These are phyloP conservation scores for Excoecaria agallocha DNA, from an alignment of 345 rosid species.

Conservation along the genomic window DNA sequence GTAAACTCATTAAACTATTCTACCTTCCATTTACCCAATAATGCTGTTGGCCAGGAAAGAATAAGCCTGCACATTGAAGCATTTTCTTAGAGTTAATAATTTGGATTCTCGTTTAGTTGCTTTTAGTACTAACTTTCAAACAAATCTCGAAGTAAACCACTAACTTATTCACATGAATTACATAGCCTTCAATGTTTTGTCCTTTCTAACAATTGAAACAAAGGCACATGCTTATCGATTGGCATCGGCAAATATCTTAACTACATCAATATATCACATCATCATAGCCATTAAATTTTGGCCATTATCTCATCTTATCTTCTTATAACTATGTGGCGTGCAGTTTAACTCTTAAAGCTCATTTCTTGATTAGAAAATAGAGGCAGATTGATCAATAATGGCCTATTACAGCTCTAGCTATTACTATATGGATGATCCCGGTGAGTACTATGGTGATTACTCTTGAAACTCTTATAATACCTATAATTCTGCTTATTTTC, in stretches of 20 bases:
- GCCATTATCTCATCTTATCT: background rate
- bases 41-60: background rate
- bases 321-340: background rate
- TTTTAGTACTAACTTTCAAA: background rate
- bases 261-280: background rate
- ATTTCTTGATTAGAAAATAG: background rate
- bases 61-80: background rate
- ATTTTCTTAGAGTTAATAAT: background rate
- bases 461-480: background rate
- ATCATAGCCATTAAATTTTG: background rate
- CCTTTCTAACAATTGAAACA: background rate
- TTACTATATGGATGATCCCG: slow-evolving; percentile 1
- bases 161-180: background rate
- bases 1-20: background rate
- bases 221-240: slow-evolving; percentile 5
- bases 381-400: slow-evolving; percentile 15
- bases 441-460: slow-evolving; percentile 16
- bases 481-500: slow-evolving; percentile 11
- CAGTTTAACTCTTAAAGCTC: background rate
- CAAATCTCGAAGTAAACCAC: background rate
- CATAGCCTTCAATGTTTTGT: background rate
- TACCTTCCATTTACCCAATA: background rate
- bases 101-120: slow-evolving; percentile 12
- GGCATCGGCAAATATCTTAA: slow-evolving; percentile 6
- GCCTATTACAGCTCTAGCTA: slow-evolving; percentile 25